These are phyloP conservation scores for Xylaria sp. DNA, from an alignment of 2,329 filamentous ascomycete species.

Conservation along the genomic window DNA sequence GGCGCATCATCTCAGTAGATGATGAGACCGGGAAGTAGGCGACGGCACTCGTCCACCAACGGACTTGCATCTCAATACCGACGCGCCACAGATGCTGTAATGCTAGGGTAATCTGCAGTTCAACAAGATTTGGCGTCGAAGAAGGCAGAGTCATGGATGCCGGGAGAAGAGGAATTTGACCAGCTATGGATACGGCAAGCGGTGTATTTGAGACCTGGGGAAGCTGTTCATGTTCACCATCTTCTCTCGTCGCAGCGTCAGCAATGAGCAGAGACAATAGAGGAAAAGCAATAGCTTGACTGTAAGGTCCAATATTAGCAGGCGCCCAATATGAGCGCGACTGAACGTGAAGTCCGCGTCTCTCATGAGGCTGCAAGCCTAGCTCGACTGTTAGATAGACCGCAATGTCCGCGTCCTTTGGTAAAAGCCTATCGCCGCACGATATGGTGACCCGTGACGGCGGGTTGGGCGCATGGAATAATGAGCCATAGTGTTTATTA, in stretches of 20 bases:
- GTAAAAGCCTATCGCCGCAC: constrained; percentile 71
- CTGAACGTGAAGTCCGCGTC: constrained; percentile 83
- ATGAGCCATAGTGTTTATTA: constrained; percentile 78
- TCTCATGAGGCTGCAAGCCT: constrained; percentile 40
- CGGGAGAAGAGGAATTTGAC: constrained; percentile 90
- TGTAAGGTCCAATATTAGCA: constrained; percentile 97
- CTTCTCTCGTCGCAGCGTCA: constrained; percentile 28
- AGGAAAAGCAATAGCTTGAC: constrained; percentile 78
- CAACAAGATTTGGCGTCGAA: constrained; percentile 53
- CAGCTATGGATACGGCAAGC: constrained; percentile 73
- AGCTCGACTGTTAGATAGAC: constrained; percentile 63
- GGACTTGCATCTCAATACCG: constrained; percentile 74
- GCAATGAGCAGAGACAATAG: constrained; percentile 45
- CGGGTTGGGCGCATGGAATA: constrained; percentile 83
- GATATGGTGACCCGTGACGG: constrained; percentile 87
- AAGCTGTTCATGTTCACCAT: constrained; percentile 31
- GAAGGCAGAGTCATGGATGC: constrained; percentile 73
- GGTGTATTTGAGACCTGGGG: constrained; percentile 21
- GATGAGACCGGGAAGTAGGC: constrained; percentile 71
- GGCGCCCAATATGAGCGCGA: constrained; percentile 96
- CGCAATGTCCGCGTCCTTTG: constrained; percentile 66
- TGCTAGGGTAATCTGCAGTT: constrained; percentile 73
- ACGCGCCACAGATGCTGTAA: constrained; percentile 93
- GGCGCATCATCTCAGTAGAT: constrained; percentile 37
- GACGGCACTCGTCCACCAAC: constrained; percentile 79